Percentiles rank a stretch among this genome's conserved stretches.
These are phyloP conservation scores for Camellia oleifera DNA, from an alignment of 179 eudicot species.

Conservation along the genomic window DNA sequence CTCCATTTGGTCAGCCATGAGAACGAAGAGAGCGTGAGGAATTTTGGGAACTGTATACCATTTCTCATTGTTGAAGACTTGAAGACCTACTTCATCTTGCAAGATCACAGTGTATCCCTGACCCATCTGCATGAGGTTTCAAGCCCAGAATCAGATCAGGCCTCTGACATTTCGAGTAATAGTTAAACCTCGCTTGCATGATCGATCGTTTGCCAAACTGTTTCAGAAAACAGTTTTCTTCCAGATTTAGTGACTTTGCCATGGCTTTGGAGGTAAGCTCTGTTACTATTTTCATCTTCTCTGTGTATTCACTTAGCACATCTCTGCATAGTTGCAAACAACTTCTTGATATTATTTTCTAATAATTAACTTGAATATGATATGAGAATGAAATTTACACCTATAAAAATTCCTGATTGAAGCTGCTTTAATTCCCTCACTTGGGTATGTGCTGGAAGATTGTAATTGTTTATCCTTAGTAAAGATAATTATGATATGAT, in stretches of 20 bases:
- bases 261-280: constrained; percentile 34
- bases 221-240: constrained; percentile 40
- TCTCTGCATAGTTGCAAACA: constrained; percentile 22
- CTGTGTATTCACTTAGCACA: constrained; percentile 27
- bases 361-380: no score
- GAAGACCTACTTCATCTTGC: constrained; percentile 49
- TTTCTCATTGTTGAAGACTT: constrained; percentile 36
- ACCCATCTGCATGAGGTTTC: constrained; percentile 50
- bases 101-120: constrained; percentile 38
- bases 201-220: constrained; percentile 41
- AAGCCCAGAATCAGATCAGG: constrained; percentile 53
- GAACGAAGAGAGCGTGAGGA: constrained; percentile 39
- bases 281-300: constrained; percentile 25
- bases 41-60: constrained; percentile 49
- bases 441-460: no score
- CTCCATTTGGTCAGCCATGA: constrained; percentile 62
- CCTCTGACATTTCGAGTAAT: constrained; percentile 46
- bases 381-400: no score
- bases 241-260: constrained; percentile 41
- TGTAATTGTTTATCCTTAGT: no score
- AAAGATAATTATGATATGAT: no score
- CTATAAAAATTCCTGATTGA: no score
- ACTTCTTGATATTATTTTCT: not conserved
- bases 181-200: constrained; percentile 36
- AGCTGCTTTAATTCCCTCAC: no score